Percentiles rank a stretch among this genome's conserved stretches.
Conservation (phyloP, 192 early-diverging fungal species). For the Thamnidium elegans region DNA sequence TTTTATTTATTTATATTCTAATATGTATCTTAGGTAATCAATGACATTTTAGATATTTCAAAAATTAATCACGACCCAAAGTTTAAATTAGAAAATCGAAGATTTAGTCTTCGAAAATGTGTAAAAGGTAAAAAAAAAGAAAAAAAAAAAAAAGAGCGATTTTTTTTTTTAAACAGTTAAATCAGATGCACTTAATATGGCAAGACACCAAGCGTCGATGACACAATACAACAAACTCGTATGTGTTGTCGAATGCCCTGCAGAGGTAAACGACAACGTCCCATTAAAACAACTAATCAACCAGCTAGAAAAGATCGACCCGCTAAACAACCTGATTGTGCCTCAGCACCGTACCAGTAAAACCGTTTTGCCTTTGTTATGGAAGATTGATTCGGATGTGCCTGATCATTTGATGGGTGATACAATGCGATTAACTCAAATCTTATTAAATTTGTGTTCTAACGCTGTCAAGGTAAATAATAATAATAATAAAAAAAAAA, state of each 20-base stretch:
- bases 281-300: slow-evolving; percentile 25
- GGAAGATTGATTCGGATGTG: slow-evolving; percentile 49
- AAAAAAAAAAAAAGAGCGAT: slow-evolving; percentile 2
- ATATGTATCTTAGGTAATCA: slow-evolving; percentile 44
- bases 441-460: slow-evolving; percentile 51
- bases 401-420: slow-evolving; percentile 53
- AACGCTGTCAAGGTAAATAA: slow-evolving; percentile 51
- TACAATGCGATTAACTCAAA: slow-evolving; percentile 49
- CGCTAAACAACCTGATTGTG: slow-evolving; percentile 7
- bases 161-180: neutral
- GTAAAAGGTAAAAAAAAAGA: slow-evolving; percentile 44
- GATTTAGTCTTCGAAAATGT: slow-evolving; percentile 50
- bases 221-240: slow-evolving; percentile 33
- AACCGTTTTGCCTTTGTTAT: slow-evolving; percentile 43
- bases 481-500: slow-evolving; percentile 12
- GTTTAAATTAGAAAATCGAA: slow-evolving; percentile 47
- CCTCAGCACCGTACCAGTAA: slow-evolving; percentile 16
- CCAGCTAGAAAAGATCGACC: slow-evolving; percentile 8
- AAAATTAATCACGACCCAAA: slow-evolving; percentile 55
- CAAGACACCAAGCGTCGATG: slow-evolving; percentile 38
- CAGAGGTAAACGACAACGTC: slow-evolving; percentile 29
- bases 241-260: slow-evolving; percentile 32
- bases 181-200: slow-evolving; percentile 40
- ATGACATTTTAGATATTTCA: slow-evolving; percentile 55
- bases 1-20: neutral